Evolutionary conservation across 345 rosid genomes (phyloP), one percentile per base, ranked within the genome.

Genomic region (Orychophragmus violaceus): DNA sequence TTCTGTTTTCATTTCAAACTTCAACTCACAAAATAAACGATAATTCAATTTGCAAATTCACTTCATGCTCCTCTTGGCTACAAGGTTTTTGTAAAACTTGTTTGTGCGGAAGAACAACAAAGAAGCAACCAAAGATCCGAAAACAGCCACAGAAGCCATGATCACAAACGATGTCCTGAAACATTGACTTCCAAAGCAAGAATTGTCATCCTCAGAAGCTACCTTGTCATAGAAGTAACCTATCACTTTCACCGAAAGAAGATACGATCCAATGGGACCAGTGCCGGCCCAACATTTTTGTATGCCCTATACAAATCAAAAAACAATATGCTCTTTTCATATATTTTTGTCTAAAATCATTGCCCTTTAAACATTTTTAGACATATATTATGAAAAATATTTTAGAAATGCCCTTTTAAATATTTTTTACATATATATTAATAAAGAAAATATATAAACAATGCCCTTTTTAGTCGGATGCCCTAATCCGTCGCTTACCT

Each of bases 201-300:
- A 77, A 50, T 79, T 68, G 28, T 57, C 81, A 55, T 72, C 87
- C 2, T 77, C 75, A 0, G 66, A 68, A 7, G 95, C 88, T 27
- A 62, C 84, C 68, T 78, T 76, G 66, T 89, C 98, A 5, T 92
- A 92, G 45, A 89, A 57, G 63, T 81, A 89, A 22, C 96, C 96
- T 0, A 92, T 87, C 18, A 89, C 77, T 62, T 86, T 82, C 54
- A 92, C 98, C 5, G 98, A 92, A 54, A 86, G 78, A 11, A 83
- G 72, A n/a, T 92, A 92, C 3, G 98, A 87, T 42, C 98, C 96
- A 3, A 92, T 68, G 0, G 98, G 96, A 44, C 95, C 84, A 0
- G 96, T n/a, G n/a, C n/a, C n/a, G n/a, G n/a, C n/a, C n/a, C n/a
- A n/a, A n/a, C n/a, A n/a, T n/a, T n/a, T n/a, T n/a, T n/a, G n/a